Conservation (phyloP, 148 eudicot genomes). For the Silene conica region DNA sequence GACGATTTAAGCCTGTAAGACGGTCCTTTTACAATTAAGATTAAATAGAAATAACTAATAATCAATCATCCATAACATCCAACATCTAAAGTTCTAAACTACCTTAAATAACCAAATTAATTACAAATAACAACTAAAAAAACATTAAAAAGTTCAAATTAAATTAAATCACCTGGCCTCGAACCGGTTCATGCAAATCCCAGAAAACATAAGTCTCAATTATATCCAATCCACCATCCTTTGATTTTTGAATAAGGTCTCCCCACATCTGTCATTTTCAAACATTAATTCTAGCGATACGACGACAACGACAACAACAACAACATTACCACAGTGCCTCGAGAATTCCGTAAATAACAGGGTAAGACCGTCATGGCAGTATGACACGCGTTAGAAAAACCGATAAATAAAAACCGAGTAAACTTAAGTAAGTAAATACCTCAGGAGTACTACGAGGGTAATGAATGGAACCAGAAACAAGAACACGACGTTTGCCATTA, state of each 20-base stretch:
- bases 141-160: neutral
- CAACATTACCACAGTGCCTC: neutral
- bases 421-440: constrained; percentile 22
- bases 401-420: neutral
- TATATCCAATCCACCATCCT: constrained; percentile 83
- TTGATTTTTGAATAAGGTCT: constrained; percentile 81
- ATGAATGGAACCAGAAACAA: constrained; percentile 91
- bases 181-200: constrained; percentile 80
- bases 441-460: constrained; percentile 98
- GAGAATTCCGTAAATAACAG: neutral
- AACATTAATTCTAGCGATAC: neutral
- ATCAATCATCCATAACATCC: no score
- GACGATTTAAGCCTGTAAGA: no score
- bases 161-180: constrained; percentile 47
- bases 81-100: neutral
- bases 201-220: constrained; percentile 90
- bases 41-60: no score
- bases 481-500: constrained; percentile 69
- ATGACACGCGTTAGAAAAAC: neutral
- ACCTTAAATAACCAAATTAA: neutral
- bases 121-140: neutral
- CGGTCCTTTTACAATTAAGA: no score
- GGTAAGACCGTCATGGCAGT: neutral
- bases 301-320: neutral
- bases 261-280: constrained; percentile 71